Percentiles rank a stretch among this genome's conserved stretches.
Conservation (phyloP, 2,329 filamentous ascomycete genomes). For the Fusarium sp. region DNA sequence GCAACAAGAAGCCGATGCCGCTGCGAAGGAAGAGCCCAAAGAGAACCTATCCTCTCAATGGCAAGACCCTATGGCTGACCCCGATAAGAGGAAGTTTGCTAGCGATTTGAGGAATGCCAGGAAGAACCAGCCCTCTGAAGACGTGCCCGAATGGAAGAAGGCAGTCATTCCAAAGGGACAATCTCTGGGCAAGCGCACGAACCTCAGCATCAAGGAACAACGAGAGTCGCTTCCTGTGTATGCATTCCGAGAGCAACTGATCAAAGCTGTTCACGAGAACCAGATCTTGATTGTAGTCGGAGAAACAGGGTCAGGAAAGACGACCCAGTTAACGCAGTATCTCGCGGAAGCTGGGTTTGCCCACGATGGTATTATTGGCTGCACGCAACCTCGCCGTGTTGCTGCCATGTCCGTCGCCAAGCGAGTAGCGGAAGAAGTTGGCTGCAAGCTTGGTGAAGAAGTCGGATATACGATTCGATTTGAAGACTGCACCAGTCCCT, state of each 20-base stretch:
- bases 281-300: conserved; percentile 96
- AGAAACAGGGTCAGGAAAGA: conserved; percentile 97
- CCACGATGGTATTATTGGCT: conserved; percentile 89
- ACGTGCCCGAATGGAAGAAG: conserved; percentile 92
- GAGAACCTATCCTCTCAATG: conserved; percentile 90
- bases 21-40: conserved; percentile 76
- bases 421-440: conserved; percentile 95
- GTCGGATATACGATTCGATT: conserved; percentile 98
- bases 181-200: conserved; percentile 85
- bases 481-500: conserved; percentile 88
- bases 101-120: conserved; percentile 80
- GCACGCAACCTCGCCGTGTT: conserved; percentile 95
- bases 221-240: conserved; percentile 89
- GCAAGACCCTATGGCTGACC: conserved; percentile 94
- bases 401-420: conserved; percentile 98
- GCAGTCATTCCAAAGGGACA: conserved; percentile 82
- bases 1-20: conserved; percentile 86
- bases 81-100: conserved; percentile 88
- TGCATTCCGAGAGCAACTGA: conserved; percentile 85
- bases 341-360: conserved; percentile 92
- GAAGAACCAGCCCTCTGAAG: conserved; percentile 68
- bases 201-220: conserved; percentile 94
- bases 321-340: conserved; percentile 95
- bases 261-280: conserved; percentile 86
- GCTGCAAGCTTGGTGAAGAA: conserved; percentile 87